phyloP scores from a whole-genome alignment of 768 basidiomycete species.

The Boletus huronensis region DNA sequence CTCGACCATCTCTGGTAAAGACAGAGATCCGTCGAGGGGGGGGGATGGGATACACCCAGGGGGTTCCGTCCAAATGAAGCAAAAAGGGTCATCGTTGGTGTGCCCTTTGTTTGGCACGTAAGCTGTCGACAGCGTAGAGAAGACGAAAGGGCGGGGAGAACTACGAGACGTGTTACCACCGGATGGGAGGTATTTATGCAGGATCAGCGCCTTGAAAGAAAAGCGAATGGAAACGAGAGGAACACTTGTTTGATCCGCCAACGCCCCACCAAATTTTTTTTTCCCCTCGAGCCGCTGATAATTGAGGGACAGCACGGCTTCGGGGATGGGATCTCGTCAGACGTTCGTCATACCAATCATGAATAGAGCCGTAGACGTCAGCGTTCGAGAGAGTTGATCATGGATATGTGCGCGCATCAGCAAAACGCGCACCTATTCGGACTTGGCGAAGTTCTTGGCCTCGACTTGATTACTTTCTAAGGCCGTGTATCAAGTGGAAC shows the following conservation, averaged over 20 bases:
- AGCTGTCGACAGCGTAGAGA: neutral
- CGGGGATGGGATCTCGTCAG: neutral
- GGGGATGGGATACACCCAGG: constrained; percentile 12
- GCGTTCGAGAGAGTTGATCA: too few species aligned
- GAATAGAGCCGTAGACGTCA: neutral
- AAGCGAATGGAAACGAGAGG: neutral
- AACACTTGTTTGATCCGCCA: neutral
- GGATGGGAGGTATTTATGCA: neutral
- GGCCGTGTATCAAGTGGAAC: too few species aligned
- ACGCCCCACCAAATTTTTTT: neutral
- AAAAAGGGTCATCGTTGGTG: neutral
- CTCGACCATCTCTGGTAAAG: constrained; percentile 17
- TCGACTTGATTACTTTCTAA: too few species aligned
- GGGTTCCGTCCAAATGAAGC: neutral
- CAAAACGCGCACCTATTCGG: too few species aligned
- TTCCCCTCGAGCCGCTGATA: neutral
- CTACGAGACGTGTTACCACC: too few species aligned
- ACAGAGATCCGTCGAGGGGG: constrained; percentile 35
- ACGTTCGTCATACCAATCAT: neutral
- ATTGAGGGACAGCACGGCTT: too few species aligned
- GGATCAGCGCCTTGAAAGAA: neutral
- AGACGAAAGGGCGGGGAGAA: neutral
- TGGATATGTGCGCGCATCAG: too few species aligned
- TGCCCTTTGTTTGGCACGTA: too few species aligned
- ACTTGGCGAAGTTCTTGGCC: too few species aligned